These are phyloP conservation scores for Neurospora sp. DNA, from an alignment of 495 filamentous ascomycete species.

Conservation along the genomic window DNA sequence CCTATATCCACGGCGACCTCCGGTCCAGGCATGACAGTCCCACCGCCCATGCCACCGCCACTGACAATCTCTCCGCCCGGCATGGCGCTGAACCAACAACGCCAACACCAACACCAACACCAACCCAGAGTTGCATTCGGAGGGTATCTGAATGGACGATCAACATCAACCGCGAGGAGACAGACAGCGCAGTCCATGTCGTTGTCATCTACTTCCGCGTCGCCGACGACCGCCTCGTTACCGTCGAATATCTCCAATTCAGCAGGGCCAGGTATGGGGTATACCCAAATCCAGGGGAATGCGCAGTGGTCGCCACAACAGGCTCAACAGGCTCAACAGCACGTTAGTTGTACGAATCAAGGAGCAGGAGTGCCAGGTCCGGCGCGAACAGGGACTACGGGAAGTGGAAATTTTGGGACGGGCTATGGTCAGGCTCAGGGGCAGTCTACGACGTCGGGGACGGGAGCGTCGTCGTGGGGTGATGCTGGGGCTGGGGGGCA, in stretches of 20 bases:
- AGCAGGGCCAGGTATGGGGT: neutral
- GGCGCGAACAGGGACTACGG: neutral
- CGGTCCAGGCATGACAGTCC: neutral
- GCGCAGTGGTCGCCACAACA: neutral
- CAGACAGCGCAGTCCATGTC: neutral
- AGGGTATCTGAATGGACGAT: neutral
- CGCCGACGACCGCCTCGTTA: neutral
- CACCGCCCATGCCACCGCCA: neutral
- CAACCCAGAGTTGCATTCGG: neutral
- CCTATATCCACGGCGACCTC: neutral
- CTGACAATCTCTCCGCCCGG: neutral
- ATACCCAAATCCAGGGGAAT: neutral
- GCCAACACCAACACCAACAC: no score
- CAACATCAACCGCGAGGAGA: neutral
- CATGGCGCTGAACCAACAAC: no score
- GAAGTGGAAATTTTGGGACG: neutral
- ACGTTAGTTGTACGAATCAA: neutral
- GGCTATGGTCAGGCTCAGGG: neutral
- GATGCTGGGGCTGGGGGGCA: neutral
- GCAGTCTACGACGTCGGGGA: neutral
- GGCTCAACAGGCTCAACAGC: no score
- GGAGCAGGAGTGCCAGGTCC: neutral
- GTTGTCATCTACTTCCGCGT: neutral
- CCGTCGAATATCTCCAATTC: neutral
- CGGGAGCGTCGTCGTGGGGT: neutral